These are phyloP conservation scores for Orobanche coerulescens DNA, from an alignment of 257 asterid species.

Conservation along the genomic window DNA sequence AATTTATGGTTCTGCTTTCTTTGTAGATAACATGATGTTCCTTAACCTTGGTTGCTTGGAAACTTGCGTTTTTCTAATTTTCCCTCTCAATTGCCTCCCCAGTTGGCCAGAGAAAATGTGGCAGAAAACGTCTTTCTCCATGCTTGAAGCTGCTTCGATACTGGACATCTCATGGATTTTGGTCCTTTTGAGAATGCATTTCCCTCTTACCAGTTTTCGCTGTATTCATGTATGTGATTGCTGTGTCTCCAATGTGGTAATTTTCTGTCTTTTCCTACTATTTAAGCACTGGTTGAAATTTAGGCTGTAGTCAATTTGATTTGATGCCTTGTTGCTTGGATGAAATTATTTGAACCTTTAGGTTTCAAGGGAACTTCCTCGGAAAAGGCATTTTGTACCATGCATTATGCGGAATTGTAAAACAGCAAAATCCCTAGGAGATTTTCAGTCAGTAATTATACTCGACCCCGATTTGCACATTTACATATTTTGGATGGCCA, in stretches of 20 bases:
- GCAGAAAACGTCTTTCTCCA: conserved; percentile 39
- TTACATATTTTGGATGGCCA: background rate
- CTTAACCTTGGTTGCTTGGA: background rate
- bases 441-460: background rate
- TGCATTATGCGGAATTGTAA: background rate
- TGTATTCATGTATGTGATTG: conserved; percentile 35
- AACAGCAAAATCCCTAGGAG: background rate
- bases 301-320: background rate
- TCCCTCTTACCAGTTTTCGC: conserved; percentile 24
- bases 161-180: conserved; percentile 39
- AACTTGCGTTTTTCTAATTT: background rate
- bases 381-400: background rate
- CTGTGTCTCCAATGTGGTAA: conserved; percentile 40
- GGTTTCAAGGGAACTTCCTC: conserved; percentile 11
- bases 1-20: conserved; percentile 18
- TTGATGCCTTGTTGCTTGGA: background rate
- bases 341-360: background rate
- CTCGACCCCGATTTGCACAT: background rate
- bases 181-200: conserved; percentile 24
- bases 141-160: conserved; percentile 40
- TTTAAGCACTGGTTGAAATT: conserved; percentile 4
- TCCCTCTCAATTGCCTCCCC: background rate
- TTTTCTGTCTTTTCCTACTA: background rate
- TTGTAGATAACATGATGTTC: background rate
- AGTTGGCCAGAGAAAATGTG: conserved; percentile 31